Conservation (phyloP, 257 asterid genomes). For the Oldenlandia corymbosa region DNA sequence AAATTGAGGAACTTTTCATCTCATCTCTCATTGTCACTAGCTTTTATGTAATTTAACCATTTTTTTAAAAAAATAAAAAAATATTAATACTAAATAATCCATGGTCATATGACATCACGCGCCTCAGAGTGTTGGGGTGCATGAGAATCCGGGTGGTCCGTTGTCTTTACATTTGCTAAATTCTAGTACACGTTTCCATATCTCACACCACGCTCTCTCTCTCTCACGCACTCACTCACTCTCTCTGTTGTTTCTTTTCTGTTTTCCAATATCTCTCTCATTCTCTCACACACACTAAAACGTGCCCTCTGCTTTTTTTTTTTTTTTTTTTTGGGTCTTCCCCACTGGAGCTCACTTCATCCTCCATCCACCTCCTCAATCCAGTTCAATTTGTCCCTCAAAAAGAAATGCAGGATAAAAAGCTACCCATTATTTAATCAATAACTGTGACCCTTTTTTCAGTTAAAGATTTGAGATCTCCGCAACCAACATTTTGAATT, state of each 20-base stretch:
- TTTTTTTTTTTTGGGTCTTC: no score
- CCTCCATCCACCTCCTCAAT: not conserved
- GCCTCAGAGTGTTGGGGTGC: conserved; percentile 9
- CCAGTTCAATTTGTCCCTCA: not conserved
- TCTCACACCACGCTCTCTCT: not conserved
- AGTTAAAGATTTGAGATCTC: conserved; percentile 25
- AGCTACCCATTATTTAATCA: not conserved
- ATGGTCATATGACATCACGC: conserved; percentile 11
- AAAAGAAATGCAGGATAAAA: not conserved
- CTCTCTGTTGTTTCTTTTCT: not conserved
- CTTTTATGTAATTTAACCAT: no score
- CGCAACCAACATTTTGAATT: conserved; percentile 7
- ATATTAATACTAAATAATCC: not conserved
- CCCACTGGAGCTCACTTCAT: not conserved
- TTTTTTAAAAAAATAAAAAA: no score
- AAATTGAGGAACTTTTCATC: no score
- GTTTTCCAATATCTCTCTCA: not conserved
- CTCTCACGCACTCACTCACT: conserved; percentile 12
- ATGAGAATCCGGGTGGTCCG: conserved; percentile 6
- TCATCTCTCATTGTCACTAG: no score
- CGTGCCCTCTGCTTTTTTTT: not conserved
- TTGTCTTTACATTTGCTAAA: conserved; percentile 10
- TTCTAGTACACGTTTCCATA: conserved; percentile 5
- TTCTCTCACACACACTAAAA: conserved; percentile 24
- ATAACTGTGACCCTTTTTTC: not conserved